Evolutionary conservation across 306 rosid genomes (phyloP), one percentile per base, ranked within the genome.

Genomic region (Prosopis cineraria): DNA sequence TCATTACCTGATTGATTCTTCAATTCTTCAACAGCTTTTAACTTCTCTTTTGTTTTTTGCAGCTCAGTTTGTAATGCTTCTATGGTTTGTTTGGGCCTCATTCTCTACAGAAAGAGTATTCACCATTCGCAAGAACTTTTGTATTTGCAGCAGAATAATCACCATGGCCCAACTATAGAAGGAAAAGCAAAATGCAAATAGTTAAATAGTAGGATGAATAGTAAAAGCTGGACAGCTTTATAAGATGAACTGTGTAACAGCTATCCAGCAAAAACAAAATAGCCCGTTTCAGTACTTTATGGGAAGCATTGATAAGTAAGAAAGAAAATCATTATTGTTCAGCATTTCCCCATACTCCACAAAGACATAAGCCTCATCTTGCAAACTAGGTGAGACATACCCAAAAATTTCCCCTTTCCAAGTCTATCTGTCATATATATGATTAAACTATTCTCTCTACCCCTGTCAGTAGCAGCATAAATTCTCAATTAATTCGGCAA

Each of bases 71-170:
- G 89, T 72, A 94, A 85, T 77, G 96, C 91, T 78, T 92, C 98
- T 73, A 94, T 94, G 40, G 98, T 94, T 85, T 90, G 94, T 82
- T 94, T 94, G n/a, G 83, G 97, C 91, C 71, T 94, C 98, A 78
- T 89, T 88, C 81, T 92, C 98, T 63, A 90, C 96, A 10, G 86
- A 82, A 48, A 92, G 94, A 62, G 97, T 92, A 85, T 94, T 94
- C 75, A 94, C 94, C 98, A 92, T 94, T 66, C 96, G 88, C 83
- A n/a, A 94, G 75, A 83, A 92, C 97, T 85, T 94, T 94, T 13
- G 98, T 94, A 89, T 83, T 94, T 76, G 97, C 89, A 76, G 94
- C 85, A 80, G 89, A 89, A 81, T 79, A 89, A 74, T 89, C 89
- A 56, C 93, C 97, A 80, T 94, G 97, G 19, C 98, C 98, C 83